A percentile compares a stretch with the other conserved stretches of the same genome.
Conservation (phyloP, 2,329 filamentous ascomycete species). For the Cadophora sp. region DNA sequence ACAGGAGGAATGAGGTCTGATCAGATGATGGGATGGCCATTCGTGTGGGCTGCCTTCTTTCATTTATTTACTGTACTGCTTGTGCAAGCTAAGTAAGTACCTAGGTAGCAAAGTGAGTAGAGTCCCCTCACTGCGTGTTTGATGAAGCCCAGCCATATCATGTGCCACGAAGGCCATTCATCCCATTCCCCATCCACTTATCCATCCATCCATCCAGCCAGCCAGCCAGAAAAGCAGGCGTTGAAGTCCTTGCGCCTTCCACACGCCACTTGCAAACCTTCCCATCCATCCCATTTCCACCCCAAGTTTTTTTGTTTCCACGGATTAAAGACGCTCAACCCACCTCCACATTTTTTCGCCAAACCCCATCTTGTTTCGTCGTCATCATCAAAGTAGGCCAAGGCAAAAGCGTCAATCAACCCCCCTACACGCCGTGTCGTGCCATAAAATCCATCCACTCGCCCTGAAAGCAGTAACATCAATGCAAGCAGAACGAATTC, state of each 20-base stretch:
- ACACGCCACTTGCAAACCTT: conserved; percentile 5
- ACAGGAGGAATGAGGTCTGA: background rate
- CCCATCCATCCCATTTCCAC: background rate
- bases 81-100: background rate
- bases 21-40: conserved; percentile 17
- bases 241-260: conserved; percentile 11
- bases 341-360: conserved; percentile 14
- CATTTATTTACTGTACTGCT: conserved; percentile 5
- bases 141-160: background rate
- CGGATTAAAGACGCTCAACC: conserved; percentile 6
- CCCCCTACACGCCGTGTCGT: conserved; percentile 17
- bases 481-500: background rate
- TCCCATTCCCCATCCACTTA: background rate
- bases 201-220: background rate
- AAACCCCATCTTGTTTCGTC: conserved; percentile 12
- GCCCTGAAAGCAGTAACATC: conserved; percentile 2
- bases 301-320: conserved; percentile 8
- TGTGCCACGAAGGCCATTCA: conserved; percentile 13
- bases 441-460: conserved; percentile 3
- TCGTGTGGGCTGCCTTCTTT: background rate
- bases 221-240: conserved; percentile 5
- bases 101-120: background rate
- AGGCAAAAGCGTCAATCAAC: conserved; percentile 8
- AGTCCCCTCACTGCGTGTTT: background rate
- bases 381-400: conserved; percentile 11